Base-by-base conservation (phyloP, 192 early-diverging fungal species). In the Spinellus fusiger region DNA sequence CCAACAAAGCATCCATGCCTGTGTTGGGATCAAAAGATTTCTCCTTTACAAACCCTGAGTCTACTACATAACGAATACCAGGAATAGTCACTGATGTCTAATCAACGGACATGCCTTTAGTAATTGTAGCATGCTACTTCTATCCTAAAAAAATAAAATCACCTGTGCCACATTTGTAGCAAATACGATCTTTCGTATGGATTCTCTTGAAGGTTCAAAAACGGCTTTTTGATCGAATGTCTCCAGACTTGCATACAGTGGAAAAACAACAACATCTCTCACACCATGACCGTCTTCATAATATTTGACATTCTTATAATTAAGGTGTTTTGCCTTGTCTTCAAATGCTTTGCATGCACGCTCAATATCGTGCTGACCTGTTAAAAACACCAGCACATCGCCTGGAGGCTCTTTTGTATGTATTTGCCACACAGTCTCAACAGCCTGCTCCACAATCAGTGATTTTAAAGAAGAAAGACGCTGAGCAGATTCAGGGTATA, bases 301-400 rank as follows among this genome's bases (percentile, higher is more conserved):
- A 44, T 85, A 73, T 38, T 62, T 66, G 4, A 89, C 71, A 5
- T 47, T 53, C 25, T 48, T 27, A 56, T 87, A 80, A 46, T 83
- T 64, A 5, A 82, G 38, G n/a, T 68, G 59, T 15, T 58, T 69
- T 5, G 71, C 62, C 18, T 73, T 74, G 49, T 81, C 79, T 23
- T 65, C 61, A 13, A 91, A 70, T 51, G 80, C 71, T 55, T 77
- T 76, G 51, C 78, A 84, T 5, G 94, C 85, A 16, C 84, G 78
- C 56, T 98, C 96, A 65, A 98, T 94, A 65, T 98, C 96, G 55
- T 93, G 84, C 65, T 95, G 94, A 16, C 96, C 96, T 0, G 96
- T 95, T 76, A 98, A 78, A 59, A 98, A 98, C 32, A 98, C 82
- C 20, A 98, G 75, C 26, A 98, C 87, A 59, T 98, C 96, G 49